phyloP scores from a whole-genome alignment of 179 eudicot species.

The Heliamphora pulchella region DNA sequence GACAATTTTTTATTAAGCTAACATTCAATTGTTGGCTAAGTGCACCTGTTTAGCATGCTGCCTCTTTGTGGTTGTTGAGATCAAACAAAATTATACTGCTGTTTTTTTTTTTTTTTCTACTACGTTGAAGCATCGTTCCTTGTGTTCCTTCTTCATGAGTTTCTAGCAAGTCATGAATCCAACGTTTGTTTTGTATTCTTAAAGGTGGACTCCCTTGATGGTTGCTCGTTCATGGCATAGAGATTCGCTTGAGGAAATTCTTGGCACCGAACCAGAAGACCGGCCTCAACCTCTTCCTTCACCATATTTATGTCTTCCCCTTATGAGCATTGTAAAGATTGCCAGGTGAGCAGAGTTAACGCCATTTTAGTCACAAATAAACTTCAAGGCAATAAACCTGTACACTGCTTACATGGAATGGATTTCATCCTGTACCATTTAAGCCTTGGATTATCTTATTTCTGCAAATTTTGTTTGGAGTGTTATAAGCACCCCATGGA shows the following conservation, averaged over 20 bases:
- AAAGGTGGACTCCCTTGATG: conserved; percentile 80
- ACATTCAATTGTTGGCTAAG: background rate
- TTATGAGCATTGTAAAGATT: conserved; percentile 79
- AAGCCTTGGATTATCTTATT: background rate
- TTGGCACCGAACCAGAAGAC: conserved; percentile 31
- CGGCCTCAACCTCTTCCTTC: conserved; percentile 45
- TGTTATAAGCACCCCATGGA: background rate
- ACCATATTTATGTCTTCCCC: conserved; percentile 73
- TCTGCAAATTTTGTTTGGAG: background rate
- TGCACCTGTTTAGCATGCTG: background rate
- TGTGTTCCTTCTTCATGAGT: background rate
- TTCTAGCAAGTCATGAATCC: background rate
- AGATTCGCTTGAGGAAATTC: conserved; percentile 62
- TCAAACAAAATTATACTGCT: background rate
- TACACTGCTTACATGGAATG: background rate
- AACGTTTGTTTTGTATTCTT: conserved; percentile 22
- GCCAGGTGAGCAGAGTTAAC: conserved; percentile 50
- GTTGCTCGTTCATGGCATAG: conserved; percentile 89
- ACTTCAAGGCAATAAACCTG: background rate
- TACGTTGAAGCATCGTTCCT: background rate
- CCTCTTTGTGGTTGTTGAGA: background rate
- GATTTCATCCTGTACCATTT: background rate
- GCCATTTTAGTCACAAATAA: background rate
- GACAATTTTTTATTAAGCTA: background rate
- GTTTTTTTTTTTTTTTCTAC: background rate